Base-by-base conservation (phyloP, 1,139 yeast genomes). In the Scheffersomyces titani region DNA sequence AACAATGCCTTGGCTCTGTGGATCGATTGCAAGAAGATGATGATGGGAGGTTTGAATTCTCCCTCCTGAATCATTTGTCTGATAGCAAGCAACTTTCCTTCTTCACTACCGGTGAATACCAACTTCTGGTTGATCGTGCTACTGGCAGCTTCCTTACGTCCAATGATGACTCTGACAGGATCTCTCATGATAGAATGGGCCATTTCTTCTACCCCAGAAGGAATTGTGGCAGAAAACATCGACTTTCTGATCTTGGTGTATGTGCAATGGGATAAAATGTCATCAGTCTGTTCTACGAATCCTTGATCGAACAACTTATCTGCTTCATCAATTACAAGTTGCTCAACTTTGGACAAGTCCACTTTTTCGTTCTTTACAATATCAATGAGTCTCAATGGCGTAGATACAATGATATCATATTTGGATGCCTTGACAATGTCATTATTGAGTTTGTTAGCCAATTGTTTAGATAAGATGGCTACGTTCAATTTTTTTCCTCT, bases 191-290 rank as follows among this genome's bases (percentile, higher is more conserved):
- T 90, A 19, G 89, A 80, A 52, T 86, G 82, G 11, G 98, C 97
- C 70, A 92, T 82, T 66, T 90, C 94, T 73, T 94, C 99, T 36
- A 94, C 97, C 52, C 90, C 88, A 0, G 97, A 89, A 0, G 99
- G 97, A 58, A 96, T 89, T 0, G 99, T 96, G 9, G 99, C 99
- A 6, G 97, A 91, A 69, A 90, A 94, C 78, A 96, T 88, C 5
- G 96, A 87, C 72, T 88, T 91, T 53, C 85, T 78, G 47, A 89
- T 68, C 51, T 73, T 73, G 3, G 82, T 73, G 60, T 80, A 74
- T 1, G 88, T 76, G 70, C 97, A 89, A 44, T 87, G 82, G 16
- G 90, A 80, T 61, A 94, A 76, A 59, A 94, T 88, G 55, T 86
- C 88, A 70, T 94, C 99, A 0, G 97, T 90, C 75, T 96, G 99